phyloP scores from a whole-genome alignment of 2,329 filamentous ascomycete species.

The Colletotrichum lini region DNA sequence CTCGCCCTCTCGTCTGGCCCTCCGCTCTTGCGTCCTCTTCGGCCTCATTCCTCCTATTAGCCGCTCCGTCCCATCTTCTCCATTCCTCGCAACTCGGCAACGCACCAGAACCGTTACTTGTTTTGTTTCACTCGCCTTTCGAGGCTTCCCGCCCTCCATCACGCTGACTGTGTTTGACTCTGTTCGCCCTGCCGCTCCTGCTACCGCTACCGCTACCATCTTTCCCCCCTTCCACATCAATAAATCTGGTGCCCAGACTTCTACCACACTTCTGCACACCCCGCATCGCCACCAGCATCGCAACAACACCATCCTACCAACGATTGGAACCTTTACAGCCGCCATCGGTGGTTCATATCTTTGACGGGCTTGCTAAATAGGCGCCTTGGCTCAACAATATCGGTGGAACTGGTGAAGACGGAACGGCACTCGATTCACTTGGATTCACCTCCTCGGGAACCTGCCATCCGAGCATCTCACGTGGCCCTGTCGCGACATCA shows the following conservation, averaged over 20 bases:
- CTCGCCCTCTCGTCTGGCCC: conserved; percentile 9
- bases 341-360: not conserved
- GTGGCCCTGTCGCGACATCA: not conserved
- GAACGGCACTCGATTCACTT: not conserved
- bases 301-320: not conserved
- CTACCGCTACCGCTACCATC: not conserved
- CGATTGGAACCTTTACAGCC: not conserved
- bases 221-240: conserved; percentile 15
- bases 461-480: not conserved
- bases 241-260: conserved; percentile 35
- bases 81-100: conserved; percentile 25
- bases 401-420: not conserved
- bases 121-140: conserved; percentile 41
- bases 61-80: conserved; percentile 27
- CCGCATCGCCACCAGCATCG: not conserved
- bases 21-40: not conserved
- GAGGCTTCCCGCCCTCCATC: conserved; percentile 29
- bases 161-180: conserved; percentile 10
- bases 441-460: not conserved
- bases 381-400: conserved; percentile 12
- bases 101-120: conserved; percentile 37
- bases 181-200: conserved; percentile 6
- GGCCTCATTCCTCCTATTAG: conserved; percentile 7
- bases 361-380: not conserved
- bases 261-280: not conserved